phyloP scores from a whole-genome alignment of 805 yeast species.

The Teunomyces atbi region DNA sequence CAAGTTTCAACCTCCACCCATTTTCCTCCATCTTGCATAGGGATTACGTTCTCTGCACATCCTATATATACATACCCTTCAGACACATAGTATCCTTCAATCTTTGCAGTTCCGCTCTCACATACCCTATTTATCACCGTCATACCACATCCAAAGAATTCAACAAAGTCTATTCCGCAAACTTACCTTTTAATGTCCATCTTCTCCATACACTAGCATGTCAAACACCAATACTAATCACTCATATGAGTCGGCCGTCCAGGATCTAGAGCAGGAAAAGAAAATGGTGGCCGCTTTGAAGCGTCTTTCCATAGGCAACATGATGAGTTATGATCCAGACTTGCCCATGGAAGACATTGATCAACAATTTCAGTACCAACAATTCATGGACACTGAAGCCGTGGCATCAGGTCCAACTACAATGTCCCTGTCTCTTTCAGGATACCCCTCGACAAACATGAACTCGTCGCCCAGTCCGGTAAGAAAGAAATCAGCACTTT shows the following conservation, averaged over 20 bases:
- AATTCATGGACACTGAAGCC: neutral
- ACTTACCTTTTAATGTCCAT: conserved; percentile 1
- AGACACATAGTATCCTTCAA: neutral
- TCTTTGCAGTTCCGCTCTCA: neutral
- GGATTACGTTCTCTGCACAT: neutral
- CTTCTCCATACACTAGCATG: conserved; percentile 2
- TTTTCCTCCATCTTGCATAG: conserved; percentile 1
- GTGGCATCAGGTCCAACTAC: conserved; percentile 2
- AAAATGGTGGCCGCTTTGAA: conserved; percentile 72
- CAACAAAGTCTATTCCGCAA: neutral
- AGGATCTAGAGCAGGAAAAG: conserved; percentile 72
- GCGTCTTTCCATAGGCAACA: conserved; percentile 66
- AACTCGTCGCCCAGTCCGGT: neutral
- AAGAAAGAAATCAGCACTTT: neutral
- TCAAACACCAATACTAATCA: neutral
- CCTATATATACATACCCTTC: neutral
- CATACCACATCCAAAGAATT: neutral
- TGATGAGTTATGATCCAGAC: conserved; percentile 67
- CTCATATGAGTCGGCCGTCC: conserved; percentile 55
- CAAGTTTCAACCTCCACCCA: conserved; percentile 1
- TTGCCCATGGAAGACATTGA: conserved; percentile 46
- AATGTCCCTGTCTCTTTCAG: neutral
- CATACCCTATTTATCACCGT: neutral
- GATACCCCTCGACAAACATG: conserved; percentile 2
- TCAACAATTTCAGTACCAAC: conserved; percentile 26